These are phyloP conservation scores for Acidomyces sp. DNA, from an alignment of 495 filamentous ascomycete genomes.

Conservation along the genomic window DNA sequence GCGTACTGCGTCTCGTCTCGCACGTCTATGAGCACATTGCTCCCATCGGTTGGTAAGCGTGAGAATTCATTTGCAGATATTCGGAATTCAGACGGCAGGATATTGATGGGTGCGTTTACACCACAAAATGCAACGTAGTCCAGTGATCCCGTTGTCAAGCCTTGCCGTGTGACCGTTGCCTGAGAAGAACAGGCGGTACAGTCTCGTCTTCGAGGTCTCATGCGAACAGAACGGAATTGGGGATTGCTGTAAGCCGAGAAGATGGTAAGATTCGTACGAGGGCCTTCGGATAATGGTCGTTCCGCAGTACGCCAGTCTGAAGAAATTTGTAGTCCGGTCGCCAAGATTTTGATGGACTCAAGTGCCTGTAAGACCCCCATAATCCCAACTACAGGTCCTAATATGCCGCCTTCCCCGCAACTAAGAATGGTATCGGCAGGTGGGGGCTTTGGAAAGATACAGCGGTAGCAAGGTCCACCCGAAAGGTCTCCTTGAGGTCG, in stretches of 20 bases:
- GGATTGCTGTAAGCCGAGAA: conserved; percentile 61
- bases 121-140: conserved; percentile 80
- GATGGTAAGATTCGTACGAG: conserved; percentile 44
- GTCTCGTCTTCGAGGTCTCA: conserved; percentile 49
- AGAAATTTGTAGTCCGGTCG: conserved; percentile 13
- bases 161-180: conserved; percentile 46
- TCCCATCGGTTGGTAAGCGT: conserved; percentile 16
- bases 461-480: conserved; percentile 80
- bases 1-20: conserved; percentile 72
- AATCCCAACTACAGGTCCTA: conserved; percentile 83
- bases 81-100: conserved; percentile 47
- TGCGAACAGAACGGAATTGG: conserved; percentile 57
- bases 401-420: conserved; percentile 83
- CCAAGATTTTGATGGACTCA: conserved; percentile 75
- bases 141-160: conserved; percentile 47
- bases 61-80: conserved; percentile 44
- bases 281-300: not conserved
- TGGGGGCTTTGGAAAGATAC: conserved; percentile 79
- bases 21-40: conserved; percentile 63
- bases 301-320: not conserved
- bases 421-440: conserved; percentile 61
- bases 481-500: conserved; percentile 34
- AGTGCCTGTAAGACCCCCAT: conserved; percentile 90
- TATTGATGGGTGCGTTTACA: conserved; percentile 32
- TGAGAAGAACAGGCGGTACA: conserved; percentile 64